A percentile compares a stretch with the other conserved stretches of the same genome.
phyloP scores from a whole-genome alignment of 225 moss, liverwort and hornwort genomes.

The Takakia lepidozioides region DNA sequence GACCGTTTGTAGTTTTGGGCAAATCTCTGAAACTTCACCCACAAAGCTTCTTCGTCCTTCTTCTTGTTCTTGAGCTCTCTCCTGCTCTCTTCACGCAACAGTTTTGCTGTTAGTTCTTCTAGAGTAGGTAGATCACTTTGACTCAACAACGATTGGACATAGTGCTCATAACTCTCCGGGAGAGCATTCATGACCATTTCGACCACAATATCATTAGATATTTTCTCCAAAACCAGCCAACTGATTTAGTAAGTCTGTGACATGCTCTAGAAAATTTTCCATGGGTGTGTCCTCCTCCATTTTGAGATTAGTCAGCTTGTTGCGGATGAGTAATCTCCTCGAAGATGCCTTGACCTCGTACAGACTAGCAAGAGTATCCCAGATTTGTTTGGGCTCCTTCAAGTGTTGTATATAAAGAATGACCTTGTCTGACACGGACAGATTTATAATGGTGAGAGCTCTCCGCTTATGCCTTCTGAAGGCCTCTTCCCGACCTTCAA shows the following conservation, averaged over 20 bases:
- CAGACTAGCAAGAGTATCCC: neutral
- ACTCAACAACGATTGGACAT: neutral
- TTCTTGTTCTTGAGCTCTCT: too few species aligned
- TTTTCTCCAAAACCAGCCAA: conserved; percentile 1
- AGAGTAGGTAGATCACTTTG: neutral
- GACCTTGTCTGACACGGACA: neutral
- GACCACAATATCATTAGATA: neutral
- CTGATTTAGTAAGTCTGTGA: neutral
- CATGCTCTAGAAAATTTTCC: neutral
- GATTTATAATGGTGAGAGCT: neutral
- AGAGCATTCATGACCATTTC: neutral
- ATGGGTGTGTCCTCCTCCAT: neutral
- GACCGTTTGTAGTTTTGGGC: neutral
- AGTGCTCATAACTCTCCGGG: neutral
- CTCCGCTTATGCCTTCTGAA: neutral
- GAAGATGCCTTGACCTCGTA: conserved; percentile 1
- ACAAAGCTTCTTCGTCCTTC: too few species aligned
- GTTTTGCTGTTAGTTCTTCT: neutral
- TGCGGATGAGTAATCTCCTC: neutral
- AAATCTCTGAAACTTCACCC: neutral
- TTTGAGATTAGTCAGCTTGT: conserved; percentile 1
- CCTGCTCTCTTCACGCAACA: neutral
- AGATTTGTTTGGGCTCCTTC: neutral
- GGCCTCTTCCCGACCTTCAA: neutral
- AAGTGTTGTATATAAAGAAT: neutral